Conservation (phyloP, 192 early-diverging fungal species). For the Coemansia sp. region DNA sequence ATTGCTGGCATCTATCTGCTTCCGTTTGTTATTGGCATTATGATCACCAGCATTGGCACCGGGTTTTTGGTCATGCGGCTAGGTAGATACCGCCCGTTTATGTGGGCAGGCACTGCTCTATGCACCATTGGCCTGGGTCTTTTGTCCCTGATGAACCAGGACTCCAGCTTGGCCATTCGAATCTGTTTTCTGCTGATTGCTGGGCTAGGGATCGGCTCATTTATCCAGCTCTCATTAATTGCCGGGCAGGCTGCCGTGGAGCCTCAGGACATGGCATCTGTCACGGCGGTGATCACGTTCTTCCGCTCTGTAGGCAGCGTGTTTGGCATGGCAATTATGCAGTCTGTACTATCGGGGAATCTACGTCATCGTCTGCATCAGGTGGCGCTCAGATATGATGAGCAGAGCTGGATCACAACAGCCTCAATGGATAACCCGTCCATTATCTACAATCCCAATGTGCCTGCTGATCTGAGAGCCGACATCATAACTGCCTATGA, state of each 20-base stretch:
- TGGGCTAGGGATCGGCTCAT: slow-evolving; percentile 74
- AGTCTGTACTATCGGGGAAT: slow-evolving; percentile 56
- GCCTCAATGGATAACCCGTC: slow-evolving; percentile 49
- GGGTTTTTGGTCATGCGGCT: slow-evolving; percentile 64
- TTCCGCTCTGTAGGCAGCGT: slow-evolving; percentile 65
- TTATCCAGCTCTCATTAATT: slow-evolving; percentile 72
- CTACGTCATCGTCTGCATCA: slow-evolving; percentile 15
- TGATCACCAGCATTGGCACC: slow-evolving; percentile 61
- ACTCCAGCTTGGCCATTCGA: slow-evolving; percentile 52
- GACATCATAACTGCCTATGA: slow-evolving; percentile 59
- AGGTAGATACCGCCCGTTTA: slow-evolving; percentile 64
- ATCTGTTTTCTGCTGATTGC: slow-evolving; percentile 67
- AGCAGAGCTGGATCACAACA: slow-evolving; percentile 15
- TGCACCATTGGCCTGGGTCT: slow-evolving; percentile 65
- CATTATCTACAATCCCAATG: slow-evolving; percentile 23
- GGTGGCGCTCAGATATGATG: not conserved
- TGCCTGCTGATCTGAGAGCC: slow-evolving; percentile 46
- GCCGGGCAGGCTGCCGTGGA: slow-evolving; percentile 68
- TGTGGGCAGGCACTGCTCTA: slow-evolving; percentile 69
- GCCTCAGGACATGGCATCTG: slow-evolving; percentile 62
- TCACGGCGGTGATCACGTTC: slow-evolving; percentile 66
- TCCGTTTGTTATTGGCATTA: slow-evolving; percentile 59
- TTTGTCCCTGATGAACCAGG: slow-evolving; percentile 54
- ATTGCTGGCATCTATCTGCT: slow-evolving; percentile 58
- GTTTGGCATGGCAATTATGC: slow-evolving; percentile 62